Conservation (phyloP, 176 grass and related monocot genomes). For the Rhynchospora breviuscula region DNA sequence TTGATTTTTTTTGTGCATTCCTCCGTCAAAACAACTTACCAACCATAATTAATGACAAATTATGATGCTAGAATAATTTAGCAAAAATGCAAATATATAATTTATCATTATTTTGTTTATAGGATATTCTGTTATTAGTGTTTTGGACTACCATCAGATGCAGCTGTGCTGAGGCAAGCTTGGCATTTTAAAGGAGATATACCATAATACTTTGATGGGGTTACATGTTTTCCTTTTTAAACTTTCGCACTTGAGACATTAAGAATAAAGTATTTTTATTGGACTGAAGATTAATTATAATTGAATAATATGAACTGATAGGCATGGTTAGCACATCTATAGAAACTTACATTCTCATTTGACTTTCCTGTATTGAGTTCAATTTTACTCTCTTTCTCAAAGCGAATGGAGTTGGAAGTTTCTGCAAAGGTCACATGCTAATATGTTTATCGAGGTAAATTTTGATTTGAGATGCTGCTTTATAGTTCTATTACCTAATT, state of each 20-base stretch:
- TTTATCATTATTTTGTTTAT: too few relatives aligned
- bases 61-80: too few relatives aligned
- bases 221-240: neutral
- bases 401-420: slow-evolving; percentile 52
- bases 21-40: too few relatives aligned
- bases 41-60: too few relatives aligned
- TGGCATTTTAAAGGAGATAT: neutral
- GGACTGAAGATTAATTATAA: neutral
- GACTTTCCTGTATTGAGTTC: slow-evolving; percentile 29
- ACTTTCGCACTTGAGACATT: neutral
- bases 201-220: neutral
- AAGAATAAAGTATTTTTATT: neutral
- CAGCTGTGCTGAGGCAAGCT: neutral
- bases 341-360: neutral
- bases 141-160: too few relatives aligned
- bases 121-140: too few relatives aligned
- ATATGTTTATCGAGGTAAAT: slow-evolving; percentile 50
- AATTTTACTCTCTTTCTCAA: slow-evolving; percentile 60
- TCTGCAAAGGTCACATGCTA: slow-evolving; percentile 41
- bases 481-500: neutral
- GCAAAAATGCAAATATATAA: too few relatives aligned
- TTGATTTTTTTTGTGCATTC: too few relatives aligned
- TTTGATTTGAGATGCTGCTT: slow-evolving; percentile 12
- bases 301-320: neutral
- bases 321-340: neutral